Percentiles rank a stretch among this genome's conserved stretches.
These are phyloP conservation scores for Phytophthora rubi DNA, from an alignment of 352 stramenopile species.

Conservation along the genomic window DNA sequence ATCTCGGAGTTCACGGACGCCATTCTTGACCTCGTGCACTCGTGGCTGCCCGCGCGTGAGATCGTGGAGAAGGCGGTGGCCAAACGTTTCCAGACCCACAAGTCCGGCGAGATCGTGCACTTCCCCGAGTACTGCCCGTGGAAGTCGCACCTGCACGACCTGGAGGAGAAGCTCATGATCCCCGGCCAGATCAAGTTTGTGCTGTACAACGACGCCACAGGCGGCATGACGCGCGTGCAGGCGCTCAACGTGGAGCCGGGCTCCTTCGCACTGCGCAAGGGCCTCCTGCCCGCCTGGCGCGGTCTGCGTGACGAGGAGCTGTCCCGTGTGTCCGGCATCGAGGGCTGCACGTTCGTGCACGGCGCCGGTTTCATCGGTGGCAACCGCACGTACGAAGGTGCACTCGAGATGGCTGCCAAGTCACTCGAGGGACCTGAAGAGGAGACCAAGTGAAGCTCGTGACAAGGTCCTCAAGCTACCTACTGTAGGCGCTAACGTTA, in stretches of 20 bases:
- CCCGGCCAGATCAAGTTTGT: conserved; percentile 96
- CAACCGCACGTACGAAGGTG: conserved; percentile 96
- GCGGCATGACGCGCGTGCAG: conserved; percentile 96
- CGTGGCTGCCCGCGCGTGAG: conserved; percentile 93
- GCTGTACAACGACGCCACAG: conserved; percentile 94
- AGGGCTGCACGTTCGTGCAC: conserved; percentile 97
- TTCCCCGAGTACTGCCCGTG: conserved; percentile 94
- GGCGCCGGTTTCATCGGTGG: conserved; percentile 99
- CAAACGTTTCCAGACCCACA: conserved; percentile 88
- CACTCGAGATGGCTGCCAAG: conserved; percentile 93
- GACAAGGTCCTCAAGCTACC: background rate
- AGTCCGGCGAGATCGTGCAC: conserved; percentile 93
- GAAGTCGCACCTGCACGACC: conserved; percentile 96
- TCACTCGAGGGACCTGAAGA: conserved; percentile 50
- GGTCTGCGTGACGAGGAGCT: conserved; percentile 95
- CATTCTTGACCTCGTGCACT: conserved; percentile 92
- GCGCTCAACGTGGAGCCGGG: conserved; percentile 94
- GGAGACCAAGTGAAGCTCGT: conserved; percentile 23
- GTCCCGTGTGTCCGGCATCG: conserved; percentile 86
- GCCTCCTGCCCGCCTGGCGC: conserved; percentile 92
- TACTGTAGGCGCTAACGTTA: conserved; percentile 3
- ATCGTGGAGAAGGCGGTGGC: conserved; percentile 94
- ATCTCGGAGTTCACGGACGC: conserved; percentile 94
- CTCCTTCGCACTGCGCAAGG: conserved; percentile 94
- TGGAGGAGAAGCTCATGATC: conserved; percentile 93